Conservation (phyloP, 169 alveolate species). For the Babesia caballi region DNA sequence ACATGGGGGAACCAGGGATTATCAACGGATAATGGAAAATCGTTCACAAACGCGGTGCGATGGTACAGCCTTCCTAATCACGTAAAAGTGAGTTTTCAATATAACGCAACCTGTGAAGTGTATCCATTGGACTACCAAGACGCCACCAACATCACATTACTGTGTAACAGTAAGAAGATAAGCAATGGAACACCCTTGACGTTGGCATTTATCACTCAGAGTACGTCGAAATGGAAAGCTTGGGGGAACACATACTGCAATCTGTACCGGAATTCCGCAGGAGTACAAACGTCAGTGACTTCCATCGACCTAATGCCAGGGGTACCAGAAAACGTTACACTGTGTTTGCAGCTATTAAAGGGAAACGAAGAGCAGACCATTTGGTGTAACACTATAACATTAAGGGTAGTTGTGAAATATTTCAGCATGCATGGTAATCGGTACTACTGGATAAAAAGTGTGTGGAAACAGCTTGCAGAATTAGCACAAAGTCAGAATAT, state of each 20-base stretch:
- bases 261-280: background rate
- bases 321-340: background rate
- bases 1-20: no score
- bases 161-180: background rate
- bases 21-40: no score
- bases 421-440: background rate
- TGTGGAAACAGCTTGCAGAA: background rate
- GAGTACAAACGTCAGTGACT: background rate
- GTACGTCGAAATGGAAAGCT: background rate
- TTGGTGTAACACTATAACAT: background rate
- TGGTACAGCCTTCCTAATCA: no score
- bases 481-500: no score
- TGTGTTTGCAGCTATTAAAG: conserved; percentile 12
- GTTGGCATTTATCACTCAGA: background rate
- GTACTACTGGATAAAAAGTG: background rate
- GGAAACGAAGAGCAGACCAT: background rate
- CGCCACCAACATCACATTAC: conserved; percentile 6
- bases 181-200: conserved; percentile 1
- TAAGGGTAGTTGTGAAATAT: background rate
- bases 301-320: background rate
- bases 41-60: no score
- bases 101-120: conserved; percentile 1
- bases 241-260: background rate
- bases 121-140: conserved; percentile 11
- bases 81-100: background rate